Base-by-base conservation (phyloP, 164 flowering plant genomes). In the Vitis amurensis region DNA sequence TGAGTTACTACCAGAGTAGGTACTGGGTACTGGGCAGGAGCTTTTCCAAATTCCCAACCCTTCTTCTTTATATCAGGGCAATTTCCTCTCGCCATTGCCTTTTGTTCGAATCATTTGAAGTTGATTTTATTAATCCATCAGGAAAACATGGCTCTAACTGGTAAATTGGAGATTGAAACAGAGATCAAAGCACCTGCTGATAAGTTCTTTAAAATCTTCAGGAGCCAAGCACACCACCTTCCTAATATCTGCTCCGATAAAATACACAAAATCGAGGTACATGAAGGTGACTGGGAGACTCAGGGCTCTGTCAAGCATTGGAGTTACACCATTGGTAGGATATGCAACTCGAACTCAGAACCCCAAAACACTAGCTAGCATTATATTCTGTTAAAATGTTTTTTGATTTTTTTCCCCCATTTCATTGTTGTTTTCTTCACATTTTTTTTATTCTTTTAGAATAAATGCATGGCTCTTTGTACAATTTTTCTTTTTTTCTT, bases 241-340 rank as follows among this genome's bases (percentile, higher is more conserved):
- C 61, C 77, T 27, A 76, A 63, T n/a, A 37, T 58, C n/a, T n/a
- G 13, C 56, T n/a, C 73, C 12, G 74, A 47, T 1, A 70, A 73
- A 23, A 4, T 76, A 0, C 79, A 76, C 2, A 61, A 73, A 12
- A n/a, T 14, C 55, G 71, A 71, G 1, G 17, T 79, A 12, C 80
- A 70, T 15, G 77, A 76, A 31, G 82, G 79, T 29, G 83, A 77
- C 0, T 77, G 76, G 76, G 83, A 77, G 1, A 68, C 16, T 0
- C 64, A 49, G 2, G 74, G 69, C 11, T 27, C 70, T 17, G 53
- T 72, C 63, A 37, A 74, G 67, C 12, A 1, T 73, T 80, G 80
- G 83, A 69, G 58, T 14, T 79, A 72, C 55, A 50, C 63, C 14
- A 70, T 55, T 37, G 78, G 78, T 78, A 44, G 27, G 27, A 23